These are phyloP conservation scores for Bretschneidera sinensis DNA, from an alignment of 345 rosid genomes.

Conservation along the genomic window DNA sequence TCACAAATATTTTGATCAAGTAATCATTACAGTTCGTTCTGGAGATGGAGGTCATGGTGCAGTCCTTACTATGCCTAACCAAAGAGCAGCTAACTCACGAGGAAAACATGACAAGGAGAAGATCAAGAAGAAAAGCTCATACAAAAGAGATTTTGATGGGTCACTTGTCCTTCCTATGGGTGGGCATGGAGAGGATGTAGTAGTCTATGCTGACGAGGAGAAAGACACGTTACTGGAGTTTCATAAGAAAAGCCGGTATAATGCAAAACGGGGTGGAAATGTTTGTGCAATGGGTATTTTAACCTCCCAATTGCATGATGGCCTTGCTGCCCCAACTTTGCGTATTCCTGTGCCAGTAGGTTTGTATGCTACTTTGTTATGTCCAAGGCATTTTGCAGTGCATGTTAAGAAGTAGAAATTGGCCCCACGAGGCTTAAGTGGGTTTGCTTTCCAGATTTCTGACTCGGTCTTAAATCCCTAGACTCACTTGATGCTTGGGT, in stretches of 20 bases:
- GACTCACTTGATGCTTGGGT: no score
- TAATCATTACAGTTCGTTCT: conserved; percentile 53
- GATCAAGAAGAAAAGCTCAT: conserved; percentile 26
- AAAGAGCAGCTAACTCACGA: conserved; percentile 21
- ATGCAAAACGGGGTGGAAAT: conserved; percentile 76
- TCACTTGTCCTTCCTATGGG: conserved; percentile 62
- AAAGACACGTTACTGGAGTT: conserved; percentile 55
- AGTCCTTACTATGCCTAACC: conserved; percentile 44
- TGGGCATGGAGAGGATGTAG: conserved; percentile 65
- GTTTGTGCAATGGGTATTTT: conserved; percentile 57
- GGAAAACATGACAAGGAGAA: conserved; percentile 33
- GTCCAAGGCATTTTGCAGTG: not conserved
- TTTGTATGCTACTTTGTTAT: conserved; percentile 23
- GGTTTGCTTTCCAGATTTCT: no score
- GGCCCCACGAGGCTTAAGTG: no score
- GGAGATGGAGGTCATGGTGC: conserved; percentile 78
- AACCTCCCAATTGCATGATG: conserved; percentile 43
- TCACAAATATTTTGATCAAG: conserved; percentile 74
- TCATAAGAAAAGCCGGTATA: conserved; percentile 41
- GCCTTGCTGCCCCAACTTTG: conserved; percentile 49
- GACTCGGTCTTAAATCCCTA: no score
- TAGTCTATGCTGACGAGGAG: conserved; percentile 55
- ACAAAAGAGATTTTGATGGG: conserved; percentile 70
- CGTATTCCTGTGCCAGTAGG: conserved; percentile 71
- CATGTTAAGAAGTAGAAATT: conserved; percentile 2